A percentile compares a stretch with the other conserved stretches of the same genome.
phyloP scores from a whole-genome alignment of 2,329 filamentous ascomycete genomes.

The Cytospora piceae region DNA sequence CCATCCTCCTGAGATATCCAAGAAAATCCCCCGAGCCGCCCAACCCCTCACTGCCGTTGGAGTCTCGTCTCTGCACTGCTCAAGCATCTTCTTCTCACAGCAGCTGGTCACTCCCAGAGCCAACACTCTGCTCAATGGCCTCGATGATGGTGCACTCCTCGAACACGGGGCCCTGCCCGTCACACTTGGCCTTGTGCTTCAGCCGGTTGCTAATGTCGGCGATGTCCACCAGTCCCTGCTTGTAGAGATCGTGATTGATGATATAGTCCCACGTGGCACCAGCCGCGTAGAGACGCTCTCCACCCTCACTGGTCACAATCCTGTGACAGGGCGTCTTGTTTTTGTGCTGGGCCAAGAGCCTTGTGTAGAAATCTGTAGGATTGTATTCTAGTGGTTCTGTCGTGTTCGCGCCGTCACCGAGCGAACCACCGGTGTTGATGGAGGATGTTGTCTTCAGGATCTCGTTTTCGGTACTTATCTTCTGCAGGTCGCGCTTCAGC shows the following conservation, averaged over 20 bases:
- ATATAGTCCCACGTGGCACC: constrained; percentile 90
- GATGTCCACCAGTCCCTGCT: constrained; percentile 78
- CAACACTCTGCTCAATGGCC: constrained; percentile 79
- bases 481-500: constrained; percentile 81
- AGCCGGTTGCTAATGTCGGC: constrained; percentile 78
- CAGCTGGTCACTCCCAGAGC: constrained; percentile 78
- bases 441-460: constrained; percentile 80
- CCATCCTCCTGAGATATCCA: not conserved
- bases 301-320: constrained; percentile 67
- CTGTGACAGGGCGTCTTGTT: constrained; percentile 70
- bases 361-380: constrained; percentile 72
- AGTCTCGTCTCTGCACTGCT: not conserved
- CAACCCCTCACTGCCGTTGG: not conserved
- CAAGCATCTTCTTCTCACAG: constrained; percentile 39
- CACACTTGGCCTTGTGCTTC: constrained; percentile 75
- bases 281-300: constrained; percentile 72
- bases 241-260: constrained; percentile 76
- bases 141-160: constrained; percentile 72
- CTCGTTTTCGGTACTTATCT: constrained; percentile 87
- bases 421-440: constrained; percentile 43
- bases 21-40: not conserved
- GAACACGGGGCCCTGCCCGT: constrained; percentile 88
- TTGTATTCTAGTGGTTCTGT: constrained; percentile 73
- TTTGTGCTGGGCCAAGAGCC: constrained; percentile 62
- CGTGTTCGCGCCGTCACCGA: constrained; percentile 51